phyloP scores from a whole-genome alignment of 495 filamentous ascomycete genomes.

The Aspergillus nidulans region DNA sequence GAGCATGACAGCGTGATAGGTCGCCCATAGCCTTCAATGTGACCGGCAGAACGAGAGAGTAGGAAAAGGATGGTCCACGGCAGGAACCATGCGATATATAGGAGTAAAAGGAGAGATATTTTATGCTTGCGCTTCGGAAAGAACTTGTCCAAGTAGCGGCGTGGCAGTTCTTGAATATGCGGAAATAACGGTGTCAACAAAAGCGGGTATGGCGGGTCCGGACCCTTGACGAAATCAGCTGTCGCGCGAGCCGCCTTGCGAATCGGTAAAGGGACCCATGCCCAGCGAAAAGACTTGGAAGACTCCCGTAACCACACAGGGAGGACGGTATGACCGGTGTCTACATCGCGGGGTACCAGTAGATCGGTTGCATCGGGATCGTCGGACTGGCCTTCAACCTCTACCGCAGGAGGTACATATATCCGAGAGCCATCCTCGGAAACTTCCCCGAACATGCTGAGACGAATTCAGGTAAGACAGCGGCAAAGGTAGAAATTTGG shows the following conservation, averaged over 20 bases:
- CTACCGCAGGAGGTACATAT: conserved; percentile 32
- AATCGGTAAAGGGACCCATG: conserved; percentile 49
- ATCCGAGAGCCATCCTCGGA: conserved; percentile 31
- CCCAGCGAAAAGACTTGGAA: conserved; percentile 49
- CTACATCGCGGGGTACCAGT: conserved; percentile 34
- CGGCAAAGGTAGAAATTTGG: conserved; percentile 10
- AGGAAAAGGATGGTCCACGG: conserved; percentile 65
- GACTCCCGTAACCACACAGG: conserved; percentile 53
- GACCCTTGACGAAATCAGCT: conserved; percentile 67
- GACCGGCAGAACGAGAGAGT: conserved; percentile 55
- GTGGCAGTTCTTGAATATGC: conserved; percentile 61
- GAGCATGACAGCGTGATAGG: conserved; percentile 65
- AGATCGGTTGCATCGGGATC: conserved; percentile 42
- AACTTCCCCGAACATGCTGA: conserved; percentile 35
- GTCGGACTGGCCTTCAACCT: conserved; percentile 33
- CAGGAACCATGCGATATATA: conserved; percentile 67
- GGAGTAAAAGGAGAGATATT: conserved; percentile 52
- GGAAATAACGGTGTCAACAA: conserved; percentile 69
- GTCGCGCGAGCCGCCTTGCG: conserved; percentile 45
- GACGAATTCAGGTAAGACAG: conserved; percentile 8
- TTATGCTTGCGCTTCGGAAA: conserved; percentile 62
- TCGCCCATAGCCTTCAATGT: conserved; percentile 64
- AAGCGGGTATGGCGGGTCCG: conserved; percentile 57
- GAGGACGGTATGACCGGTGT: conserved; percentile 30
- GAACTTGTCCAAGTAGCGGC: conserved; percentile 55